phyloP scores from a whole-genome alignment of 1,139 yeast genomes.

The Geotrichum klebahnii region DNA sequence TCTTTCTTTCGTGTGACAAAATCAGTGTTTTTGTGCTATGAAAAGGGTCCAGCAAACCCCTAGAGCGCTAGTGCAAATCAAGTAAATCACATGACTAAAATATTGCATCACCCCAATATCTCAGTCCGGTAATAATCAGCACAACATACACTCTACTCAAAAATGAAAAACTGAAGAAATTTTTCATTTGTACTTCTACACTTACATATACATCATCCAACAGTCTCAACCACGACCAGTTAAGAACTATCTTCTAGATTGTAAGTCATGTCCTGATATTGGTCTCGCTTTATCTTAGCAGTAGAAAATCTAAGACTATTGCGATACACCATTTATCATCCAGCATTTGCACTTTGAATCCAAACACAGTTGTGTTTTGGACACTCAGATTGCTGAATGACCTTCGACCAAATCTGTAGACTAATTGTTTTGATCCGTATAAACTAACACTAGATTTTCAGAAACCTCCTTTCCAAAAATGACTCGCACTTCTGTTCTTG shows the following conservation, averaged over 20 bases:
- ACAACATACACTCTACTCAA: no score
- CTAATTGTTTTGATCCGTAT: neutral
- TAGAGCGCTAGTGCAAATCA: no score
- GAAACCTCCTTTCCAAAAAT: conserved; percentile 52
- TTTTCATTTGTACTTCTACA: neutral
- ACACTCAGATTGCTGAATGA: conserved; percentile 20
- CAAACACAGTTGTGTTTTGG: conserved; percentile 8
- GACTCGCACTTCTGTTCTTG: conserved; percentile 98
- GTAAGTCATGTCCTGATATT: conserved; percentile 21
- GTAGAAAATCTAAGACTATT: neutral
- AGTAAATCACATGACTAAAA: no score
- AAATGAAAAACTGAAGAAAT: no score
- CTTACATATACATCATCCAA: neutral
- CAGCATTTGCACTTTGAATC: conserved; percentile 21
- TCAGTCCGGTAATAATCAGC: no score
- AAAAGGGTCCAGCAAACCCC: no score
- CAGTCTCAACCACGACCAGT: neutral
- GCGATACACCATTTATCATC: conserved; percentile 22
- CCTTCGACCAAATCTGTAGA: neutral
- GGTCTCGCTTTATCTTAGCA: conserved; percentile 18
- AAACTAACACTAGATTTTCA: conserved; percentile 19
- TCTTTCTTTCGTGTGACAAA: no score
- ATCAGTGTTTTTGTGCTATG: no score
- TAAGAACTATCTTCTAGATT: neutral
- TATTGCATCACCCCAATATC: no score